phyloP scores from a whole-genome alignment of 768 basidiomycete genomes.

The Leccinum subgranulosum region DNA sequence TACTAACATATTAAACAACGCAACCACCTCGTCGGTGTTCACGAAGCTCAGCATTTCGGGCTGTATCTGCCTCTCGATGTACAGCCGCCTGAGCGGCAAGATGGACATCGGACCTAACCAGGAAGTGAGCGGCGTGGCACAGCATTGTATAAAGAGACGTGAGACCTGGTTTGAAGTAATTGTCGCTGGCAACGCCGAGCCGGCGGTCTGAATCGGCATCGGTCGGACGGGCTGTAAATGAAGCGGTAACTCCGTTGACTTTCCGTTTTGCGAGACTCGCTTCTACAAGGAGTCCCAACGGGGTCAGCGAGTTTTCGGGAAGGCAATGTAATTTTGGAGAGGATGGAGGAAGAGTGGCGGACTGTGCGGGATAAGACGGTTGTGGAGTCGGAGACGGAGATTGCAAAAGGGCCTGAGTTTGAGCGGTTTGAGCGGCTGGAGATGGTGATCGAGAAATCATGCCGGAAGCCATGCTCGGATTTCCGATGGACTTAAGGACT shows the following conservation, averaged over 20 bases:
- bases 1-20: conserved; percentile 84
- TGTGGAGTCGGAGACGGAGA: conserved; percentile 50
- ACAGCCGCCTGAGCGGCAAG: conserved; percentile 74
- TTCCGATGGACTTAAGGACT: conserved; percentile 83
- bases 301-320: conserved; percentile 91
- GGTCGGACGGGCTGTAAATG: conserved; percentile 37
- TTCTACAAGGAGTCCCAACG: conserved; percentile 89
- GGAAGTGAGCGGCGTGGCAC: conserved; percentile 5
- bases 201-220: conserved; percentile 43
- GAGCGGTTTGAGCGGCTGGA: conserved; percentile 48
- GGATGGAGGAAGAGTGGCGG: conserved; percentile 30
- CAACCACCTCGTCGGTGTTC: conserved; percentile 83
- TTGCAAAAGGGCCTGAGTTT: conserved; percentile 56
- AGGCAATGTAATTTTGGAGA: conserved; percentile 89
- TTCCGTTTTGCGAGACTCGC: conserved; percentile 76
- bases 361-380: conserved; percentile 27
- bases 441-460: conserved; percentile 84
- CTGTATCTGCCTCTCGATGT: conserved; percentile 86
- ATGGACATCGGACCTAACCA: conserved; percentile 80
- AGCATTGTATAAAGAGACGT: conserved; percentile 3
- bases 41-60: conserved; percentile 94
- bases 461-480: conserved; percentile 72
- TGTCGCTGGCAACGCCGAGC: conserved; percentile 78
- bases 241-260: conserved; percentile 46
- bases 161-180: conserved; percentile 90